Percentiles rank a stretch among this genome's conserved stretches.
Conservation (phyloP, 805 yeast genomes). For the Ogataea naganishii region DNA sequence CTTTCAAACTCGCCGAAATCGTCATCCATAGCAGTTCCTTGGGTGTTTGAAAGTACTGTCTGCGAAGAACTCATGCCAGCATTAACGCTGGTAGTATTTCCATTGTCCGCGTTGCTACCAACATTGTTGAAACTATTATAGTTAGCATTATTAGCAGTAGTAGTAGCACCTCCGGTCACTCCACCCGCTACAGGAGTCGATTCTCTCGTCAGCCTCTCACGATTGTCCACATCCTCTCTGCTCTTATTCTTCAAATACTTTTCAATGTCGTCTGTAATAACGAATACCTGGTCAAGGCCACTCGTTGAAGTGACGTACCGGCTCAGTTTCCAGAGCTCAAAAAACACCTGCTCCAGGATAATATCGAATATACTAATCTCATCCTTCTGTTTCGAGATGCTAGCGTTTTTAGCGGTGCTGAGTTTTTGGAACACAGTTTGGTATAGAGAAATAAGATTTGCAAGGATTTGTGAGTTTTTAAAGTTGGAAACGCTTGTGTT, state of each 20-base stretch:
- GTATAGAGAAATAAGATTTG: constrained; percentile 21
- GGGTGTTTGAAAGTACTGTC: neutral
- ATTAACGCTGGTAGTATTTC: neutral
- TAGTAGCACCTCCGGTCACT: neutral
- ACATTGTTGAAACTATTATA: too few relatives aligned
- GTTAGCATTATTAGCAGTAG: neutral
- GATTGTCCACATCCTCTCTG: constrained; percentile 7
- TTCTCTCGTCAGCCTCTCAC: constrained; percentile 2
- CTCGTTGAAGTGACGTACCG: constrained; percentile 12
- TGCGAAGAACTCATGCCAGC: constrained; percentile 1
- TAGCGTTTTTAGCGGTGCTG: constrained; percentile 11
- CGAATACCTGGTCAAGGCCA: constrained; percentile 15
- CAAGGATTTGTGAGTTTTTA: constrained; percentile 19
- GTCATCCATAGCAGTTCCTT: constrained; percentile 2
- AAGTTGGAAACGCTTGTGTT: constrained; percentile 24
- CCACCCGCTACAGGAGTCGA: neutral
- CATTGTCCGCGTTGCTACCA: constrained; percentile 1
- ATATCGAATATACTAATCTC: constrained; percentile 20
- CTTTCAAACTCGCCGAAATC: constrained; percentile 9
- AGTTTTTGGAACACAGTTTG: constrained; percentile 19
- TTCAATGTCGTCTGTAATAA: constrained; percentile 11
- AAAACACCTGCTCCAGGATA: constrained; percentile 21
- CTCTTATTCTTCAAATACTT: constrained; percentile 9
- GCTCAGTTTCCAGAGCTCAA: constrained; percentile 26
- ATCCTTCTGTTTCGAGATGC: constrained; percentile 11